phyloP scores from a whole-genome alignment of 768 basidiomycete genomes.

The Boletus pseudo-olivaceus region DNA sequence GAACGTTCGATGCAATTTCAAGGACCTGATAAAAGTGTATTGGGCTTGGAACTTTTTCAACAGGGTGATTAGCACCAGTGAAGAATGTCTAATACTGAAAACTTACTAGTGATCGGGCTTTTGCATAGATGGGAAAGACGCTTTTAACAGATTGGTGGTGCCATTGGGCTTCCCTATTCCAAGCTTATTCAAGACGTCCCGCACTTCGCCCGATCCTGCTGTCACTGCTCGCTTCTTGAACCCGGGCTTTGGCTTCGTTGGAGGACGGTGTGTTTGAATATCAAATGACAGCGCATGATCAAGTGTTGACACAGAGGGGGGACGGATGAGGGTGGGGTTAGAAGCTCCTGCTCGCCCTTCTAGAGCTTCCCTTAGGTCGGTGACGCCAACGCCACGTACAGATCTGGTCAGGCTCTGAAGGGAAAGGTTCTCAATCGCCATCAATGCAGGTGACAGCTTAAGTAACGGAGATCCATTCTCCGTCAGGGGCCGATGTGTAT shows the following conservation, averaged over 20 bases:
- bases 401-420: constrained; percentile 80
- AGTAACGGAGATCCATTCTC: constrained; percentile 73
- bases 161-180: constrained; percentile 72
- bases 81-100: background rate
- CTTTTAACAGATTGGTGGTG: constrained; percentile 60
- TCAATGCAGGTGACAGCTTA: constrained; percentile 79
- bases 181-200: constrained; percentile 77
- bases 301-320: constrained; percentile 73
- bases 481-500: constrained; percentile 56
- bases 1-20: constrained; percentile 12
- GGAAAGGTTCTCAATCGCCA: constrained; percentile 90
- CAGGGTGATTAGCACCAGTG: constrained; percentile 3
- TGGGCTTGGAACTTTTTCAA: constrained; percentile 15
- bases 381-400: constrained; percentile 78
- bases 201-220: constrained; percentile 64
- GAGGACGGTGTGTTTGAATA: constrained; percentile 38
- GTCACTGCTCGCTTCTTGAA: constrained; percentile 50
- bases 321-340: constrained; percentile 63
- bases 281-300: constrained; percentile 58
- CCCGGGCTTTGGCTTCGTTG: constrained; percentile 54
- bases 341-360: constrained; percentile 84
- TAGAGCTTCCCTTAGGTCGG: constrained; percentile 83
- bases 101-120: constrained; percentile 42
- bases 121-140: constrained; percentile 62
- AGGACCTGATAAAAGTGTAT: constrained; percentile 11